Percentiles rank a stretch among this genome's conserved stretches.
Conservation (phyloP, 2,329 filamentous ascomycete species). For the Xylariomycetidae sp. region DNA sequence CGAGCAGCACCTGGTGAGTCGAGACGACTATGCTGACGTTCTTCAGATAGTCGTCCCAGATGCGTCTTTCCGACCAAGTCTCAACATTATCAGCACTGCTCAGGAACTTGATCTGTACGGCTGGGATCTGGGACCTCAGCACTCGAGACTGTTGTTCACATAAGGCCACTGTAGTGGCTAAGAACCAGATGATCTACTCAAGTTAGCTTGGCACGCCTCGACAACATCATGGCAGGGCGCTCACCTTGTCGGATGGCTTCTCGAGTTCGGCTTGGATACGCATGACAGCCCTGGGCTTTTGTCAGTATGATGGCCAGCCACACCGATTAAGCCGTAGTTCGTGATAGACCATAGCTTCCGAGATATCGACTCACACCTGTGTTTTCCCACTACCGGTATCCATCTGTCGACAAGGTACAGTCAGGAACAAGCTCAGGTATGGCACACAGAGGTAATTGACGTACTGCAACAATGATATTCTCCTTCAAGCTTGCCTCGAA, state of each 20-base stretch:
- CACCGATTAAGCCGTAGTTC: no score
- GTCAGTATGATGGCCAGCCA: not conserved
- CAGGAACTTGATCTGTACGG: conserved; percentile 54
- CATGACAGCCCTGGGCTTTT: conserved; percentile 52
- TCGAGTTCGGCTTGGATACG: conserved; percentile 62
- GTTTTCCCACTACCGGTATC: conserved; percentile 77
- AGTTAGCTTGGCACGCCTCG: no score
- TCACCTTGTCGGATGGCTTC: conserved; percentile 48
- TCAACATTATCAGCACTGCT: conserved; percentile 65
- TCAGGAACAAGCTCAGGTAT: conserved; percentile 1
- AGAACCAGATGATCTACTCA: conserved; percentile 63
- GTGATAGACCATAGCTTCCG: no score
- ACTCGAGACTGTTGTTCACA: conserved; percentile 60
- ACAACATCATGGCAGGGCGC: no score
- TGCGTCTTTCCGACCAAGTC: conserved; percentile 59
- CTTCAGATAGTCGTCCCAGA: conserved; percentile 62
- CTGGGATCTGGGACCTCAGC: conserved; percentile 53
- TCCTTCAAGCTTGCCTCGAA: conserved; percentile 58
- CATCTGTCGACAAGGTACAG: conserved; percentile 48
- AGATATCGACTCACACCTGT: conserved; percentile 52
- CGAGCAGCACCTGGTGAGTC: conserved; percentile 67
- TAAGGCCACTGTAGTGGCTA: conserved; percentile 63
- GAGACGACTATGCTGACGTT: conserved; percentile 69
- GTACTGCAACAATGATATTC: conserved; percentile 67
- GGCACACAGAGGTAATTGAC: conserved; percentile 16